Conservation (phyloP, 257 asterid genomes). For the Fraxinus anomala region DNA sequence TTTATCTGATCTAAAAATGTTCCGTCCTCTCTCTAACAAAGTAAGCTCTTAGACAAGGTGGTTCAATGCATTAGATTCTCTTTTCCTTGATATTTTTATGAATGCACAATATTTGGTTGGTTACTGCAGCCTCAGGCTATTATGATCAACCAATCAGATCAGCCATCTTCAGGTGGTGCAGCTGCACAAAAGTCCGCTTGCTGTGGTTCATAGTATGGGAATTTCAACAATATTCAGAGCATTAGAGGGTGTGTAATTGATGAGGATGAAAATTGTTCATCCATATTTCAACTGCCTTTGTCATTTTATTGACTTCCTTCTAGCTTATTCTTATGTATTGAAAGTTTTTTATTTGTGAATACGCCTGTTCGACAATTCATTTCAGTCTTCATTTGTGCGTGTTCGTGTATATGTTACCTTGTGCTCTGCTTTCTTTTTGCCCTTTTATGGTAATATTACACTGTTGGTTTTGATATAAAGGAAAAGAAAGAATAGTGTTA, state of each 20-base stretch:
- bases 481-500: not conserved
- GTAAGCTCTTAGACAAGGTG: not conserved
- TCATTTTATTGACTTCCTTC: not conserved
- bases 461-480: not conserved
- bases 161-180: slow-evolving; percentile 27
- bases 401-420: not conserved
- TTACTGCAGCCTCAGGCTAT: slow-evolving; percentile 43
- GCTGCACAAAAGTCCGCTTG: slow-evolving; percentile 44
- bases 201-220: slow-evolving; percentile 34
- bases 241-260: not conserved
- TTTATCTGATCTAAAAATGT: too few species aligned
- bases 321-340: not conserved
- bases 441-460: not conserved
- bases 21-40: not conserved
- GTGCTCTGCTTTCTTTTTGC: not conserved
- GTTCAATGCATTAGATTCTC: not conserved
- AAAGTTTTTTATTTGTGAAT: slow-evolving; percentile 1
- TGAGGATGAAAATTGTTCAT: not conserved
- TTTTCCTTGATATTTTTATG: not conserved
- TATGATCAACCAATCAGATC: slow-evolving; percentile 43
- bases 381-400: not conserved
- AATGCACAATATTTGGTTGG: slow-evolving; percentile 2
- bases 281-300: not conserved
- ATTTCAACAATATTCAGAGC: not conserved
- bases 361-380: not conserved